Percentiles rank a stretch among this genome's conserved stretches.
phyloP scores from a whole-genome alignment of 2,329 filamentous ascomycete species.

The Ramularia collo-cygni region DNA sequence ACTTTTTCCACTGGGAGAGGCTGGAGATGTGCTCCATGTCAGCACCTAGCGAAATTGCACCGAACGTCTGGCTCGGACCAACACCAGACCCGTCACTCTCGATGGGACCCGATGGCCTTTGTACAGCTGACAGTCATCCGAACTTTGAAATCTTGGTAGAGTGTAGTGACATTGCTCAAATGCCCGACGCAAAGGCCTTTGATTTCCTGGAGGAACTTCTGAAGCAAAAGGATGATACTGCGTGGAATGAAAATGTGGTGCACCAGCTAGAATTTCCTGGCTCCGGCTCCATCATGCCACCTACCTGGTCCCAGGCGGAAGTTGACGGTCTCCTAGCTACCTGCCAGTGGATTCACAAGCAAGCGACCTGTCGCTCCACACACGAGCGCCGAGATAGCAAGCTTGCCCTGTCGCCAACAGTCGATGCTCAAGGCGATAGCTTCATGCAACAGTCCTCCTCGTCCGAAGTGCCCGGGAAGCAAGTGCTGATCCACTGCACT shows the following conservation, averaged over 20 bases:
- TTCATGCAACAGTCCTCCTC: slow-evolving; percentile 38
- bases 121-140: slow-evolving; percentile 46
- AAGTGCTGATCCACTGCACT: slow-evolving; percentile 82
- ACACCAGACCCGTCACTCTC: slow-evolving; percentile 63
- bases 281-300: slow-evolving; percentile 83
- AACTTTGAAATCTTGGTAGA: slow-evolving; percentile 71
- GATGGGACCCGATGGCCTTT: slow-evolving; percentile 17
- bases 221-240: slow-evolving; percentile 14
- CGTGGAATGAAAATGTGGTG: slow-evolving; percentile 40
- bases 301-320: slow-evolving; percentile 75
- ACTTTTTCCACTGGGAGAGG: slow-evolving; percentile 85
- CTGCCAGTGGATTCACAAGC: slow-evolving; percentile 81
- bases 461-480: slow-evolving; percentile 43
- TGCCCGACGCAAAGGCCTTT: slow-evolving; percentile 64
- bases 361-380: slow-evolving; percentile 52
- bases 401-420: slow-evolving; percentile 32
- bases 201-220: slow-evolving; percentile 54
- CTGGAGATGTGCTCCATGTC: slow-evolving; percentile 94
- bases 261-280: slow-evolving; percentile 77
- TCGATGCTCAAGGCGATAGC: slow-evolving; percentile 49
- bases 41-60: slow-evolving; percentile 75
- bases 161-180: slow-evolving; percentile 73
- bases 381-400: slow-evolving; percentile 37
- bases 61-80: slow-evolving; percentile 85
- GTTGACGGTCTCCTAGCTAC: slow-evolving; percentile 78